Percentiles rank a stretch among this genome's conserved stretches.
phyloP scores from a whole-genome alignment of 192 early-diverging fungal genomes.

The Podila horticola region DNA sequence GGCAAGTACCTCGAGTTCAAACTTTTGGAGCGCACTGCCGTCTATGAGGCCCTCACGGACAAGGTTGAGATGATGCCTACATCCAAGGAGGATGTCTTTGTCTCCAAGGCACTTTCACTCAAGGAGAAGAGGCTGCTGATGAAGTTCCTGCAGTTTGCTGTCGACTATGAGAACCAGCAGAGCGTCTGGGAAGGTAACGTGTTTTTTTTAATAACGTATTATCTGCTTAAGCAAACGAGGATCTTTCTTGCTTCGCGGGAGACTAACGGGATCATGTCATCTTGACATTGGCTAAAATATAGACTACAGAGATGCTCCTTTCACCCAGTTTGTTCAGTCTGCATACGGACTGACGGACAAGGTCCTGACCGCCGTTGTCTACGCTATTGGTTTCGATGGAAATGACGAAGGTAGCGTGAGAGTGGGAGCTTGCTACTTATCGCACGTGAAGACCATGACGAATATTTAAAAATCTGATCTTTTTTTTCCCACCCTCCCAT shows the following conservation, averaged over 20 bases:
- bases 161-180: slow-evolving; percentile 57
- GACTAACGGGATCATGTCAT: too few relatives aligned
- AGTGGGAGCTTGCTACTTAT: too few relatives aligned
- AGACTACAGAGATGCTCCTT: slow-evolving; percentile 57
- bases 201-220: not conserved
- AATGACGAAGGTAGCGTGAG: slow-evolving; percentile 39
- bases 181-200: slow-evolving; percentile 52
- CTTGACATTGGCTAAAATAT: not conserved
- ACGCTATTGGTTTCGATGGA: slow-evolving; percentile 67
- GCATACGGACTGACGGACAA: slow-evolving; percentile 72
- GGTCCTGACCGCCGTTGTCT: slow-evolving; percentile 70
- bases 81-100: slow-evolving; percentile 94
- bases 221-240: too few relatives aligned
- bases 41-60: slow-evolving; percentile 54
- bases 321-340: slow-evolving; percentile 55
- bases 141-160: slow-evolving; percentile 81
- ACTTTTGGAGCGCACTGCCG: slow-evolving; percentile 74
- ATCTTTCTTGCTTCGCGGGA: too few relatives aligned
- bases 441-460: not conserved
- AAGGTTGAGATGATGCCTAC: slow-evolving; percentile 74
- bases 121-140: slow-evolving; percentile 93
- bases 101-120: slow-evolving; percentile 73
- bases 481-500: not conserved
- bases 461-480: not conserved
- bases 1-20: slow-evolving; percentile 92